Evolutionary conservation across 2,329 filamentous ascomycete species (phyloP), one percentile per base, ranked within the genome.

Genomic region (Didymella exigua): DNA sequence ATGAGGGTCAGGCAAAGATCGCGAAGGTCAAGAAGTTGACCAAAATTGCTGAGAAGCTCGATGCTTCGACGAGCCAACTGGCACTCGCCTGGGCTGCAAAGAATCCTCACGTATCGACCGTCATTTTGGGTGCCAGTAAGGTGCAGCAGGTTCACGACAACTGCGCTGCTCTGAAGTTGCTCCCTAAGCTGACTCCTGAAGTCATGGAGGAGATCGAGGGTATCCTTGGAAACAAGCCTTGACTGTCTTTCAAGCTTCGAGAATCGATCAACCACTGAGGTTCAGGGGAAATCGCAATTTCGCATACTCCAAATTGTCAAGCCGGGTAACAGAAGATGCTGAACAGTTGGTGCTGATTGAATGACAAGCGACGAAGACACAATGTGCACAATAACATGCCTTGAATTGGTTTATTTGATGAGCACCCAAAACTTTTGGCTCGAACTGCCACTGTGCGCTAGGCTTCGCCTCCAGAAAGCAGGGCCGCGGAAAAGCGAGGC

Each of bases 51-150:
- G 79, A 82, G 67, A 77, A 72, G 67, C 73, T 82, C 2, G 80
- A 77, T 50, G 79, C 75, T 54, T 80, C 69, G 27, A 76, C 75
- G 8, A 71, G 80, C 4, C 81, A 84, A 54, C 77, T 87, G 7
- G 78, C 82, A n/a, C 75, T 86, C 29, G 84, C 84, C 1, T 87
- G 84, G 84, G 76, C 76, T 42, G 76, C 83, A 24, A 85, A 82
- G 74, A 86, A 87, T 68, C 75, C 78, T 27, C 82, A 86, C 54
- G 84, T 86, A 47, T 77, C 74, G 61, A 82, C 80, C 1, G 82
- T 85, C 62, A 85, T 85, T 47, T 76, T 84, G 8, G 82, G 84
- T 37, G 79, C 79, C 4, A 80, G 78, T 18, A 81, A 81, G 69
- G 73, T 77, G 24, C 65, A 78, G 61, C 79, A 82, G 69, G 76